Conservation (phyloP, 2,329 filamentous ascomycete species). For the Diplodia corticola region DNA sequence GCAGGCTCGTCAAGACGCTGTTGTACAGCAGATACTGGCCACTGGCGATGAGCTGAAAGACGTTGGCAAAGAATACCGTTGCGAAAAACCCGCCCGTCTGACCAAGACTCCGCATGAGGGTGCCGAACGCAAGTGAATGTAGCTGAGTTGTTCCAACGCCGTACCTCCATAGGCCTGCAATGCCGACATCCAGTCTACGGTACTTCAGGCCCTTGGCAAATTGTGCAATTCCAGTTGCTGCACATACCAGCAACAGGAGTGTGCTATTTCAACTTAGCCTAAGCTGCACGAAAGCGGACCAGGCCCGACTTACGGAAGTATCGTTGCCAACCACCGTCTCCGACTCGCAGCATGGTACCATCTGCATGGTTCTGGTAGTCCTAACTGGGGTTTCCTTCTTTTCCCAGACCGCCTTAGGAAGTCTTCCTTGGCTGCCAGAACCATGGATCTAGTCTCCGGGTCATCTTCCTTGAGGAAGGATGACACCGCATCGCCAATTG, state of each 20-base stretch:
- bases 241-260: no score
- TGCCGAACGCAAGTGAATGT: background rate
- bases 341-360: background rate
- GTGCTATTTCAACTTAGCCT: background rate
- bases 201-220: no score
- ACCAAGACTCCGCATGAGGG: background rate
- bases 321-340: background rate
- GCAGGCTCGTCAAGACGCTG: conserved; percentile 49
- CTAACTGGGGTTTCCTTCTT: background rate
- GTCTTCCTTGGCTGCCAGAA: background rate
- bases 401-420: background rate
- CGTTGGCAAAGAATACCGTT: background rate
- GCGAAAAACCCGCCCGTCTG: background rate
- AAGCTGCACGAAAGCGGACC: background rate
- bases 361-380: background rate
- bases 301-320: background rate
- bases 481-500: no score
- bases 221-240: no score
- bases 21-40: conserved; percentile 51
- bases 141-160: background rate
- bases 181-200: background rate
- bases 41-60: conserved; percentile 40
- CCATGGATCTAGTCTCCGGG: background rate
- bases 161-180: background rate
- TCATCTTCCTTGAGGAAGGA: no score